A percentile compares a stretch with the other conserved stretches of the same genome.
Conservation (phyloP, 2,329 filamentous ascomycete genomes). For the Paradendryphiella salina region DNA sequence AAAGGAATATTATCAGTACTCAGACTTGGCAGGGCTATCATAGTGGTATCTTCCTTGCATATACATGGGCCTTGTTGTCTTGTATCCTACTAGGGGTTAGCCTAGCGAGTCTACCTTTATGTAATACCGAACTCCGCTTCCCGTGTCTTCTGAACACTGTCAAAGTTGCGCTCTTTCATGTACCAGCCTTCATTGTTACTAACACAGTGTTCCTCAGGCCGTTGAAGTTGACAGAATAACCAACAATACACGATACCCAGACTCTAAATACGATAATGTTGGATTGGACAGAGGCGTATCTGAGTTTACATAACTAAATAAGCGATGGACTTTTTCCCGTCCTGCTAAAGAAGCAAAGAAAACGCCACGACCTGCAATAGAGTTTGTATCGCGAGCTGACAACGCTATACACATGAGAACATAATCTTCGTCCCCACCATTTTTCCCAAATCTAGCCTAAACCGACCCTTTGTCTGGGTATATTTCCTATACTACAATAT, state of each 20-base stretch:
- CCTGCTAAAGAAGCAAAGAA: conserved; percentile 6
- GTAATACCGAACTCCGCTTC: too few relatives aligned
- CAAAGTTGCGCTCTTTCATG: too few relatives aligned
- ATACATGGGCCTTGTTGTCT: too few relatives aligned
- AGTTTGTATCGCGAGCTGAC: conserved; percentile 4
- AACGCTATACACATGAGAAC: conserved; percentile 23
- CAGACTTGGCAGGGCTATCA: too few relatives aligned
- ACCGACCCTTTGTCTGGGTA: conserved; percentile 11
- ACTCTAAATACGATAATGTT: neutral
- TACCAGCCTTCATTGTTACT: too few relatives aligned
- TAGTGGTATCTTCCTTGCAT: too few relatives aligned
- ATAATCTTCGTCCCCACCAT: conserved; percentile 7
- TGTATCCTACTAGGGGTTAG: too few relatives aligned
- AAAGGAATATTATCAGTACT: too few relatives aligned
- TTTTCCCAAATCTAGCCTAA: neutral
- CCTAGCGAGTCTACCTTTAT: too few relatives aligned
- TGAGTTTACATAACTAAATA: neutral
- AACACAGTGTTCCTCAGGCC: too few relatives aligned
- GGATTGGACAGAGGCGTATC: neutral
- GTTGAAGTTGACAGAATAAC: too few relatives aligned
- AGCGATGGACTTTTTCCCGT: neutral
- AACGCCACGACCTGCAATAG: conserved; percentile 10
- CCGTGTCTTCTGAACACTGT: too few relatives aligned
- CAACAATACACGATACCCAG: neutral
- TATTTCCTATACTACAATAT: conserved; percentile 10